Evolutionary conservation across 352 stramenopile genomes (phyloP), one percentile per base, ranked within the genome.

Genomic region (Globisporangium cederbergense): DNA sequence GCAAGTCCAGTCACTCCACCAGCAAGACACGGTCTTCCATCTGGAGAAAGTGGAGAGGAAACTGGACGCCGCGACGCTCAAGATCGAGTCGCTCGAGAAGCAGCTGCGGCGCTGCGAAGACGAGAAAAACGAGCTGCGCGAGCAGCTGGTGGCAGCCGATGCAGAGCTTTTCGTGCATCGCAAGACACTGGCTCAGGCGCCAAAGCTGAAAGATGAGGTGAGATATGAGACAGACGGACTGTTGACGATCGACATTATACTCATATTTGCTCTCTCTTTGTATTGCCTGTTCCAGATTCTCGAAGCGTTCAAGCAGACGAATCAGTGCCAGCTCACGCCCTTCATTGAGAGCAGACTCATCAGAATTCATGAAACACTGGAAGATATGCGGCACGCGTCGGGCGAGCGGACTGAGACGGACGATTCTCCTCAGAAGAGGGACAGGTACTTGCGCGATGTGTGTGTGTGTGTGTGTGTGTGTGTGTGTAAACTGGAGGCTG

Each of bases 341-440:
- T 73, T 79, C n/a, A 74, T 91, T 4, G 77, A 89, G 63, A 62
- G 69, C 45, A 83, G 86, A 54, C 74, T 91, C 18, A 81, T 76
- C 45, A 58, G 64, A 14, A 71, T 90, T n/a, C 74, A 89, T 60
- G 79, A 87, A n/a, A 71, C 83, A 30, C 68, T 90, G 56, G 76
- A 90, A 14, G 83, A 89, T 14, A 67, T 90, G 8, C 74, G 79
- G 9, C 70, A 84, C 22, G 65, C 58, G 9, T 72, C 68, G 0
- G 77, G 74, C 0, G 80, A 90, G 54, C 66, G 74, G 25, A 91
- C 78, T 1, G 78, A 88, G 60, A 63, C 63, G 0, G 78, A 89
- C 53, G 75, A 86, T 53, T 89, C 80, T 20, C 77, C 76, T 5
- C 64, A 80, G 28, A 83, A 77, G 71, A 67, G 57, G 28, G 60